These are phyloP conservation scores for Thelephora ganbajun DNA, from an alignment of 768 basidiomycete genomes.

Conservation along the genomic window DNA sequence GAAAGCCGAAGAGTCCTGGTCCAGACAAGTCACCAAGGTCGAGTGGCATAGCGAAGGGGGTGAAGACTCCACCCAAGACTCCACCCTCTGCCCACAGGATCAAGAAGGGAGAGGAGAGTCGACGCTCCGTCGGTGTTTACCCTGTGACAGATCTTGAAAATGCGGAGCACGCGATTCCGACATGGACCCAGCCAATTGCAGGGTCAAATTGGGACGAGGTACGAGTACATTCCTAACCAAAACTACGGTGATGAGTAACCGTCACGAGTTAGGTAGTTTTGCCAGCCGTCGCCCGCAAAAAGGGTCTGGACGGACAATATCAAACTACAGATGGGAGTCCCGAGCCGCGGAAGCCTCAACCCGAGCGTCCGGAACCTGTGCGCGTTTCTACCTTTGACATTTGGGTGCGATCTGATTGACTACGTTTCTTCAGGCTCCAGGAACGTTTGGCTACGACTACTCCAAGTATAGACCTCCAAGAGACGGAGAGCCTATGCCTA, in stretches of 20 bases:
- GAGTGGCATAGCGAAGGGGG: slow-evolving; percentile 21
- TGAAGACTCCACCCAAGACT: slow-evolving; percentile 22
- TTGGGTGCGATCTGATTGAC: slow-evolving; percentile 3
- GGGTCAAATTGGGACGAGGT: slow-evolving; percentile 76
- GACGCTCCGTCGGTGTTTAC: slow-evolving; percentile 55
- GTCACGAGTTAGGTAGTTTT: slow-evolving; percentile 47
- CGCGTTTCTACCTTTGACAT: slow-evolving; percentile 14
- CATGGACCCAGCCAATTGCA: slow-evolving; percentile 65
- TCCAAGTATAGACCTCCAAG: slow-evolving; percentile 49
- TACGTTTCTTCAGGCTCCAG: slow-evolving; percentile 44
- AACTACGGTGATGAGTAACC: slow-evolving; percentile 4
- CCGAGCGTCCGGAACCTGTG: slow-evolving; percentile 36
- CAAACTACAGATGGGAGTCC: slow-evolving; percentile 58
- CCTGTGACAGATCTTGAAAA: slow-evolving; percentile 45
- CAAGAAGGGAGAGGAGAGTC: slow-evolving; percentile 29
- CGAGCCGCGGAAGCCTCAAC: slow-evolving; percentile 23
- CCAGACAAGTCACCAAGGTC: slow-evolving; percentile 22
- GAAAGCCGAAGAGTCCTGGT: slow-evolving; percentile 33
- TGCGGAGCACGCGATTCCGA: slow-evolving; percentile 64
- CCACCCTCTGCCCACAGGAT: slow-evolving; percentile 18
- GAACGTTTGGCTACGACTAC: slow-evolving; percentile 69
- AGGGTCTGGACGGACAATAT: slow-evolving; percentile 60
- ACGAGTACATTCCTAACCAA: slow-evolving; percentile 12
- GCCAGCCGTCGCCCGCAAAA: slow-evolving; percentile 75
- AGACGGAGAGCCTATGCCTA: slow-evolving; percentile 11